Base-by-base conservation (phyloP, 208 protist genomes). In the Kentomonas sorsogonicus region DNA sequence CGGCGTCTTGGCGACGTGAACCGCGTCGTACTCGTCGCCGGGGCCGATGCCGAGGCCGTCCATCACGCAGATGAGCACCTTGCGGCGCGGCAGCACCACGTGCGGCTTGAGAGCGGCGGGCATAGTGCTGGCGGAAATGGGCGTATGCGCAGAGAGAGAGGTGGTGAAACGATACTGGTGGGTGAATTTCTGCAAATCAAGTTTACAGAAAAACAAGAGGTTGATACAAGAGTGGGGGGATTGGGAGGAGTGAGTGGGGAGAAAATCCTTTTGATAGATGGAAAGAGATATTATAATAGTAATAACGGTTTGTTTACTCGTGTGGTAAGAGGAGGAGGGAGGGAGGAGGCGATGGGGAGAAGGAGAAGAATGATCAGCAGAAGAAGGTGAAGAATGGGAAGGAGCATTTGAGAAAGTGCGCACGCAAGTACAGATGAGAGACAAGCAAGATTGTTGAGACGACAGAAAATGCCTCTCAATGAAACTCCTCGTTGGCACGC, bases 11-110 rank as follows among this genome's bases (percentile, higher is more conserved):
- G 93, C 93, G 34, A 85, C 55, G 63, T 94, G 83, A 23, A 97
- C 90, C 15, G 93, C 93, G 68, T 97, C 90, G 69, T 93, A 96
- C 46, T 89, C 84, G 58, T 96, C 86, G 31, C 77, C 56, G 15
- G 83, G 82, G 34, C 91, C 91, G 56, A 95, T 91, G 50, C 91
- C 91, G 30, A 94, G 66, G 45, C 91, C 91, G 53, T 96, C 91
- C 64, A 94, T 79, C 43, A 96, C 84, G 33, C 89, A 82, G 43
- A 96, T 48, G 27, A 96, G 73, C 53, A 96, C 56, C 57, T 69
- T 74, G 57, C 87, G 87, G 54, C 84, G 83, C 25, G 83, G 87
- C 39, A 94, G 87, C 13, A 63, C 36, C n/a, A 34, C 23, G 71
- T 94, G 87, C 2, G 45, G 70, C 18, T 58, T 39, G 43, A 94